phyloP scores from a whole-genome alignment of 2,329 filamentous ascomycete genomes.

The Aspergillus japonicus region DNA sequence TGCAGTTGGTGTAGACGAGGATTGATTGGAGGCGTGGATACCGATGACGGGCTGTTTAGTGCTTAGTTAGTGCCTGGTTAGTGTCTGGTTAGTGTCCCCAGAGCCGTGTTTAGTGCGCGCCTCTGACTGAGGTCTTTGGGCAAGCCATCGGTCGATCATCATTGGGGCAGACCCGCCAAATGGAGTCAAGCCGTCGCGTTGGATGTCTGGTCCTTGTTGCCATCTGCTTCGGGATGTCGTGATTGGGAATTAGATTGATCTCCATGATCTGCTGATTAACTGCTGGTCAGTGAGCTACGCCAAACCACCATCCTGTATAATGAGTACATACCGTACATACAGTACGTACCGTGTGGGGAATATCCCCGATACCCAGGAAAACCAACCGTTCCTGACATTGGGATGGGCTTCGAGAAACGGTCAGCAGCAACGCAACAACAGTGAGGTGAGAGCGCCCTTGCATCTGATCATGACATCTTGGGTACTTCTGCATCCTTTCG shows the following conservation, averaged over 20 bases:
- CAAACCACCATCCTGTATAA: too few relatives aligned
- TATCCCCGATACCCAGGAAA: neutral
- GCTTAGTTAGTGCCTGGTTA: neutral
- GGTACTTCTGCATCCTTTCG: neutral
- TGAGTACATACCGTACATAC: neutral
- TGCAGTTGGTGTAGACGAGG: neutral
- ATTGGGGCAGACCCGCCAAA: neutral
- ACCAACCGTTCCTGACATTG: neutral
- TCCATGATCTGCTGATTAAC: constrained; percentile 7
- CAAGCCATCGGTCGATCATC: constrained; percentile 7
- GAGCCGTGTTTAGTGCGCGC: neutral
- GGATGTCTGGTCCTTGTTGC: constrained; percentile 4
- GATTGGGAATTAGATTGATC: constrained; percentile 4
- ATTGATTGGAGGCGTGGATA: constrained; percentile 1
- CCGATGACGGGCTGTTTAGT: constrained; percentile 4
- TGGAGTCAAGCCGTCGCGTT: constrained; percentile 1
- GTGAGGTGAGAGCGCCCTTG: neutral
- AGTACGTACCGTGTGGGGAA: neutral
- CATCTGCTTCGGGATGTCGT: constrained; percentile 8
- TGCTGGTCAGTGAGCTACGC: neutral
- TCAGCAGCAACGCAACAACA: neutral
- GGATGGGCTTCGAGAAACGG: neutral
- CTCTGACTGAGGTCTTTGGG: neutral
- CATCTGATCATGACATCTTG: neutral
- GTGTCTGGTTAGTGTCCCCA: neutral